phyloP scores from a whole-genome alignment of 2,329 filamentous ascomycete species.

The Xylariomycetidae sp. region DNA sequence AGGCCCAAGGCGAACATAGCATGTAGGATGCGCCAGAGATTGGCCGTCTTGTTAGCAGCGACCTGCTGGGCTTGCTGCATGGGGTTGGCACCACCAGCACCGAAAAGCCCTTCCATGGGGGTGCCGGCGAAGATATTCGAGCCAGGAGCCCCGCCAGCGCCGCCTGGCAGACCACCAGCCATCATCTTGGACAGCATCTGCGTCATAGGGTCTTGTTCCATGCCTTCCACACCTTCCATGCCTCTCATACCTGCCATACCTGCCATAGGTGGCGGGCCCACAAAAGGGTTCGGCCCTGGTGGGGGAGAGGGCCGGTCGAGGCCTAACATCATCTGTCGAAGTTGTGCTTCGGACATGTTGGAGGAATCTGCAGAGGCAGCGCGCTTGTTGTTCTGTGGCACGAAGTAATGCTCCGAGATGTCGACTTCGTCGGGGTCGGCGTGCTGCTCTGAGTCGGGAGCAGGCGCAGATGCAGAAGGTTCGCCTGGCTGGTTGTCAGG shows the following conservation, averaged over 20 bases:
- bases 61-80: slow-evolving; percentile 16
- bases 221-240: slow-evolving; percentile 20
- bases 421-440: slow-evolving; percentile 71
- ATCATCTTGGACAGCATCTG: slow-evolving; percentile 68
- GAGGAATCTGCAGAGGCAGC: slow-evolving; percentile 30
- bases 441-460: slow-evolving; percentile 24
- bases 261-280: slow-evolving; percentile 17
- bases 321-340: slow-evolving; percentile 60
- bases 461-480: slow-evolving; percentile 3
- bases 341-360: slow-evolving; percentile 49
- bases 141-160: slow-evolving; percentile 30
- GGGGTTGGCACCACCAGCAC: slow-evolving; percentile 31
- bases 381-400: slow-evolving; percentile 41
- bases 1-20: slow-evolving; percentile 64
- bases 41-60: slow-evolving; percentile 31
- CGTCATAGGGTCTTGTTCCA: slow-evolving; percentile 59
- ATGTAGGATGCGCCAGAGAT: slow-evolving; percentile 68
- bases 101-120: slow-evolving; percentile 20
- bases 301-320: slow-evolving; percentile 35
- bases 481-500: slow-evolving; percentile 16
- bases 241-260: slow-evolving; percentile 23
- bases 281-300: slow-evolving; percentile 17
- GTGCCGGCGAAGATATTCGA: slow-evolving; percentile 29
- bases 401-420: slow-evolving; percentile 69
- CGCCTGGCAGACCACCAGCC: slow-evolving; percentile 26